These are phyloP conservation scores for Phytopythium oedochilum DNA, from an alignment of 352 stramenopile genomes.

Conservation along the genomic window DNA sequence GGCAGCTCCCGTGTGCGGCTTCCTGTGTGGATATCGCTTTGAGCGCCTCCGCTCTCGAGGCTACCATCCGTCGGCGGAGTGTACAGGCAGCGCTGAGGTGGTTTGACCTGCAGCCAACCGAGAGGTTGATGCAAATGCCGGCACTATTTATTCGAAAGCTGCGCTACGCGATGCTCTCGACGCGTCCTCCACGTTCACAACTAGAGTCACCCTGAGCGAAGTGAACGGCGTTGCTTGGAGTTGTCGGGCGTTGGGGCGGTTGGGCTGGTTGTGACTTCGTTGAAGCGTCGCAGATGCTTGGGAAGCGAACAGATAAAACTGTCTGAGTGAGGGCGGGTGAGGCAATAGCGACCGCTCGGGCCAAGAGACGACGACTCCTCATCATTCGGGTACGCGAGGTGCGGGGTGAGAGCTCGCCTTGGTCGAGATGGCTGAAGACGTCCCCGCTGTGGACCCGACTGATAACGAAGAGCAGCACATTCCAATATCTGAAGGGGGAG, in stretches of 20 bases:
- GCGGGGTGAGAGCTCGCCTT: not conserved
- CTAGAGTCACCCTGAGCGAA: not conserved
- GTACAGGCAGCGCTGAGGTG: constrained; percentile 15
- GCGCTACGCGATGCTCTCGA: constrained; percentile 20
- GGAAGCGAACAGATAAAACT: not conserved
- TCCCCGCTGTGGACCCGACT: not conserved
- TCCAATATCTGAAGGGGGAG: too few species aligned
- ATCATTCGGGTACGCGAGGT: not conserved
- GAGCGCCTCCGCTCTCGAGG: constrained; percentile 2
- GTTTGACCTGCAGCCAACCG: constrained; percentile 13
- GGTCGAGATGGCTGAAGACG: not conserved
- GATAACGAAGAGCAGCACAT: not conserved
- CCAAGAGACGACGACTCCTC: not conserved
- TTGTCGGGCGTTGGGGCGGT: too few species aligned
- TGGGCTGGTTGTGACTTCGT: too few species aligned
- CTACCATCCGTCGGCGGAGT: constrained; percentile 3
- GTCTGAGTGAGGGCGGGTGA: too few species aligned
- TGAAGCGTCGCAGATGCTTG: not conserved
- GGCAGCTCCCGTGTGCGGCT: constrained; percentile 8
- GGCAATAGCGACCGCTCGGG: not conserved
- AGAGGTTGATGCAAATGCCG: constrained; percentile 10
- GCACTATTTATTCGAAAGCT: constrained; percentile 21
- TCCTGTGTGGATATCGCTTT: constrained; percentile 19
- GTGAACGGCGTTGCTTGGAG: not conserved
- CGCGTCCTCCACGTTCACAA: not conserved